Evolutionary conservation across 129 eudicot species (phyloP), one percentile per base, ranked within the genome.

Genomic region (Artemisia tridentata): DNA sequence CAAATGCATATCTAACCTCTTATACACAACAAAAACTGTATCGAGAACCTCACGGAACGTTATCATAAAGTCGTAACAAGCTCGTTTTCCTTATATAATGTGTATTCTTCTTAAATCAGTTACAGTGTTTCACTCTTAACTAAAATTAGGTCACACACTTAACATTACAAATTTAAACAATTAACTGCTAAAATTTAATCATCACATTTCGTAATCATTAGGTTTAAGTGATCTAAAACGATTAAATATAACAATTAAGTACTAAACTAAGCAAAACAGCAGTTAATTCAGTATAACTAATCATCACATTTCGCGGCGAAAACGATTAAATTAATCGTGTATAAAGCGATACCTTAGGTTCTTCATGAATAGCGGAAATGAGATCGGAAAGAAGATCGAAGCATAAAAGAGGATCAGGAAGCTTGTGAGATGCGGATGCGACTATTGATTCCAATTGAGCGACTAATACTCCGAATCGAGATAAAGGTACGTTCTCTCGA

Each of bases 361-460:
- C 98, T 29, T 92, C 92, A 9, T 78, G 85, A 69, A 92, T 83
- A 77, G 91, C 86, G 71, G 95, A 85, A 21, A 86, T 82, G 86
- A 92, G 98, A 92, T 92, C 98, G 76, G 98, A 92, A 21, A 92
- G 89, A 53, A 92, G 96, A 85, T 92, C 98, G 84, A 92, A 92
- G 63, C 96, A 92, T 65, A 92, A 81, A 61, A 92, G 85, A 21
- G 95, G 85, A 71, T 92, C 96, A 18, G 98, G 98, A 13, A 85
- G 83, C 77, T 92, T 85, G 73, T 89, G 96, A 71, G 95, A 69
- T 4, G 98, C 90, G 55, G 96, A 87, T 15, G 89, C 85, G 15
- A 89, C 98, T 45, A 92, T 85, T 0, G 98, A 92, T 80, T 92
- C 98, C 70, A 92, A 81, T 73, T 92, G 98, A 52, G 98, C 98